phyloP scores from a whole-genome alignment of 83 land plant species.

The Thuja plicata region DNA sequence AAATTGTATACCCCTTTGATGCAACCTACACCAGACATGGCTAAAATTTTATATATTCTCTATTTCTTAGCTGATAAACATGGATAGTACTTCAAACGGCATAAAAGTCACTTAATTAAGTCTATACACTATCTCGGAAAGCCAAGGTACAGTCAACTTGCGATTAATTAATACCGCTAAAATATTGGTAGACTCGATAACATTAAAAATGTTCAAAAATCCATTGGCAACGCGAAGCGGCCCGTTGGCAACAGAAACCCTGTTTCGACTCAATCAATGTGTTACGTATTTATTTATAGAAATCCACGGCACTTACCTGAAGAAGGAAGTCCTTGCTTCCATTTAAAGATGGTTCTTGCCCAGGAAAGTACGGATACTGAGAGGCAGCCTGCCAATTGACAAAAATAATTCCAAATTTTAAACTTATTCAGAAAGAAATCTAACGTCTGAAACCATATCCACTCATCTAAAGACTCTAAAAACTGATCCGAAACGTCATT shows the following conservation, averaged over 20 bases:
- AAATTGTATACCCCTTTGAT: neutral
- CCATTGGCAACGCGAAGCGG: neutral
- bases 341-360: conserved; percentile 74
- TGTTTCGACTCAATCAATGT: neutral
- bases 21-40: neutral
- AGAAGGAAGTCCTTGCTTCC: conserved; percentile 70
- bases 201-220: neutral
- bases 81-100: neutral
- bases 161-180: neutral
- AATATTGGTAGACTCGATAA: neutral
- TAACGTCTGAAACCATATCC: neutral
- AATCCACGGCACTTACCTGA: conserved; percentile 40
- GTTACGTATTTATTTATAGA: too few species aligned
- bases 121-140: neutral
- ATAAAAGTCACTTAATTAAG: neutral
- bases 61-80: too few species aligned
- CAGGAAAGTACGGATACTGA: conserved; percentile 81
- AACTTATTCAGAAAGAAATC: neutral
- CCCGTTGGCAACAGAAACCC: too few species aligned
- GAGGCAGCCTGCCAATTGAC: conserved; percentile 44
- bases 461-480: neutral
- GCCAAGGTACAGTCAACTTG: neutral
- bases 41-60: neutral
- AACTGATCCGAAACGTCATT: too few species aligned
- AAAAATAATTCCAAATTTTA: neutral